Evolutionary conservation across 164 flowering plant genomes (phyloP), one percentile per base, ranked within the genome.

Genomic region (Vitis rupestris): DNA sequence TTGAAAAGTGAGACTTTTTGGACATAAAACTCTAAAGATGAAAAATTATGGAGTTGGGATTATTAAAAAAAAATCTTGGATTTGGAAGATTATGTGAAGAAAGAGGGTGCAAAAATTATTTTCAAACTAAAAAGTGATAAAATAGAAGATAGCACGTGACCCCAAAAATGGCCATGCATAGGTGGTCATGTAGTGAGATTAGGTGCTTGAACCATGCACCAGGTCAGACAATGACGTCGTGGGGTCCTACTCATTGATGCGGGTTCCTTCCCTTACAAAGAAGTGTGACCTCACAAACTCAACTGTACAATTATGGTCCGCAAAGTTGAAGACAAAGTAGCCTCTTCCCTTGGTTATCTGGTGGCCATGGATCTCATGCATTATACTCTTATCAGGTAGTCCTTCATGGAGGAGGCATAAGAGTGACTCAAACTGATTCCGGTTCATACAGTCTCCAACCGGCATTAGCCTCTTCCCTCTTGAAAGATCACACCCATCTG

Each of bases 361-460:
- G 75, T 84, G 79, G 11, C 98, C 98, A 78, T 87, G 88, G 58
- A 67, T 74, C 74, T 92, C 97, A 73, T 81, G 83, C 97, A 95
- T 91, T 80, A 79, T 84, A 80, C 86, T 88, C 77, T 86, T 90
- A 79, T 95, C 69, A 10, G 76, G 59, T 19, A 95, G 77, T 31
- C 91, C 93, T 82, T 87, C 92, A 19, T 87, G 87, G 0, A 95
- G 86, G 17, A 17, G 66, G 78, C 99, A 95, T 17, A 95, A 80
- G 13, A 95, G 79, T 11, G 99, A 95, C 80, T 92, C 99, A 76
- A 88, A 95, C 84, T 92, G 97, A 75, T 92, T 95, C 4, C 99
- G 82, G 82, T 92, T 95, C 97, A 95, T 87, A 44, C 98, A 95
- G 70, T 95, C 99, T 63, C 99, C 99, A 68, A 95, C 92, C 55